Evolutionary conservation across 495 filamentous ascomycete genomes (phyloP).

Genomic region (Aspergillus biplanus): DNA sequence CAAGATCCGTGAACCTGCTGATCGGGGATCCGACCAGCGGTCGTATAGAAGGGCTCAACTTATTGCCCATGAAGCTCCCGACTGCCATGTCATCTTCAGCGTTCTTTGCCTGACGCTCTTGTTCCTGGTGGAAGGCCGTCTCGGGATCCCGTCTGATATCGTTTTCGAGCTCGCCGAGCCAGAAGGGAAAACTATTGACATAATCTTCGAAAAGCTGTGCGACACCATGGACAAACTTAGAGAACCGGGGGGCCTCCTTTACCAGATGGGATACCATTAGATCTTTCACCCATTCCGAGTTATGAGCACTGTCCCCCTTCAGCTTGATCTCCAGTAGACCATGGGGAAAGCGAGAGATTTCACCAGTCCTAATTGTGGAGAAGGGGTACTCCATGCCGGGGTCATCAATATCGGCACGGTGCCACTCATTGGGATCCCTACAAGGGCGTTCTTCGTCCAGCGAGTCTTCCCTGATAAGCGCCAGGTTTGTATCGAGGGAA

Average conservation of each 20-base stretch:
- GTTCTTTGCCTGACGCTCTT: slow-evolving; percentile 74
- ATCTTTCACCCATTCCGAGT: slow-evolving; percentile 85
- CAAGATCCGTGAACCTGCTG: slow-evolving; percentile 29
- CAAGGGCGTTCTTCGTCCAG: slow-evolving; percentile 84
- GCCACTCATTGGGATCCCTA: slow-evolving; percentile 86
- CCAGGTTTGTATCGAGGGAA: slow-evolving; percentile 89
- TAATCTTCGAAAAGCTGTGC: slow-evolving; percentile 91
- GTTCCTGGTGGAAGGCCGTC: slow-evolving; percentile 87
- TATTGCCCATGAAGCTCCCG: slow-evolving; percentile 73
- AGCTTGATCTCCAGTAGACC: slow-evolving; percentile 93
- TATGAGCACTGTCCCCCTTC: slow-evolving; percentile 67
- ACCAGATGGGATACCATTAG: slow-evolving; percentile 91
- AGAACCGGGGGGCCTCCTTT: slow-evolving; percentile 85
- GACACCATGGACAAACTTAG: slow-evolving; percentile 94
- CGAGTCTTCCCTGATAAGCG: slow-evolving; percentile 89
- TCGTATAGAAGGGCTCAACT: slow-evolving; percentile 48
- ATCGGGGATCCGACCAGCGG: slow-evolving; percentile 62
- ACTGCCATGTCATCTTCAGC: slow-evolving; percentile 88
- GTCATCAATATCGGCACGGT: slow-evolving; percentile 86
- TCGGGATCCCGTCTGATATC: slow-evolving; percentile 94
- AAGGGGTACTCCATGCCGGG: slow-evolving; percentile 85
- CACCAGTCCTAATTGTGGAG: slow-evolving; percentile 79
- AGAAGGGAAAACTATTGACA: slow-evolving; percentile 95
- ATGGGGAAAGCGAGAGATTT: slow-evolving; percentile 90
- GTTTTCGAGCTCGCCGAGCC: slow-evolving; percentile 85